Base-by-base conservation (phyloP, 495 filamentous ascomycete species). In the Daldinia vernicosa region DNA sequence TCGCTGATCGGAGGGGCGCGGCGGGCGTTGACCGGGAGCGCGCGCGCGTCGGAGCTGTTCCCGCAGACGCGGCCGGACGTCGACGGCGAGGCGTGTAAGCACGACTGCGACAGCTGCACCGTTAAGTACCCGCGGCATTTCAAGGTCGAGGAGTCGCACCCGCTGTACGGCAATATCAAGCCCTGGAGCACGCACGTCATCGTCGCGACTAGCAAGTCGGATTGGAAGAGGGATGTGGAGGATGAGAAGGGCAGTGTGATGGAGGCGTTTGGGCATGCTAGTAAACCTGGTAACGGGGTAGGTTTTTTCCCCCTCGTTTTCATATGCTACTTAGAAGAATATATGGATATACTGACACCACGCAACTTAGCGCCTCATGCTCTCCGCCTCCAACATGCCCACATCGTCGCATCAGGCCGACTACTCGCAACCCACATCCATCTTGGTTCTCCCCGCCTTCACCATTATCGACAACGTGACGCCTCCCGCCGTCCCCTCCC, bases 211-310 rank as follows among this genome's bases (percentile, higher is more conserved):
- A 93, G 94, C 43, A 97, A 98, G 83, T 89, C 90, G 24, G 96
- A 99, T 80, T 99, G 95, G 95, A 90, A 94, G 71, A 81, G 92
- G 53, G 91, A 97, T 80, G 92, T 98, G 14, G 89, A 88, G 50
- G 92, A 98, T 72, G 95, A 98, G 82, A 87, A 89, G 79, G 96
- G 94, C 1, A 97, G 93, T 75, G 87, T 99, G 28, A 98, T 99
- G 95, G 89, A 96, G 81, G 96, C 94, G 7, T 88, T 98, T 75
- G 89, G 85, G 6, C 80, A 81, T 9, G 80, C 89, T 28, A 86
- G 88, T 73, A 74, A 60, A 56, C 90, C 91, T 0, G 85, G 76
- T 59, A 96, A 95, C 76, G 94, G 94, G 71, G 92, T 95, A 84
- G 71, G 87, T 82, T 65, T 62, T 32, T 22, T 51, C 50, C 39